Evolutionary conservation across 2,329 filamentous ascomycete species (phyloP).

Genomic region (Tolypocladium sp.): DNA sequence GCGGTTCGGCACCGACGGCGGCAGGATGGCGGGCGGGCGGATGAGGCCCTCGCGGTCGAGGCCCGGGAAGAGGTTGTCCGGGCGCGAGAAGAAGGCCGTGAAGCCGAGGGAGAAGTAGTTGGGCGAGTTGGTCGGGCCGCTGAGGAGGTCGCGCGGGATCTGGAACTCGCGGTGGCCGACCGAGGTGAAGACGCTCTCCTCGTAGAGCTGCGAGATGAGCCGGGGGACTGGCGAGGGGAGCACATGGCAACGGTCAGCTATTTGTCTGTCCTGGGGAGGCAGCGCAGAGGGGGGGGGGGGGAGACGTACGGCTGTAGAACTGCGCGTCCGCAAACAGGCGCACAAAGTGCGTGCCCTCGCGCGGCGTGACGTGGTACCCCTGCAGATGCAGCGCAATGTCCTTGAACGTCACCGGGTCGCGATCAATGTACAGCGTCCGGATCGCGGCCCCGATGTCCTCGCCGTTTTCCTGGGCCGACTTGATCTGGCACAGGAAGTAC

Average conservation of each 20-base stretch:
- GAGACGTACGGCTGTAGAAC: slow-evolving; percentile 72
- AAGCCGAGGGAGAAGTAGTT: slow-evolving; percentile 95
- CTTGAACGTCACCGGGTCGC: slow-evolving; percentile 79
- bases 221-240: slow-evolving; percentile 56
- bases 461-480: slow-evolving; percentile 49
- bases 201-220: slow-evolving; percentile 82
- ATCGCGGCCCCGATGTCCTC: slow-evolving; percentile 42
- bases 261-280: not conserved
- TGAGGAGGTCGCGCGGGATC: slow-evolving; percentile 82
- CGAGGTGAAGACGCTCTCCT: slow-evolving; percentile 84
- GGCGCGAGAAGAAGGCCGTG: slow-evolving; percentile 74
- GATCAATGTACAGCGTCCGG: slow-evolving; percentile 87
- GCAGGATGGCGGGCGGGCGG: slow-evolving; percentile 76
- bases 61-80: slow-evolving; percentile 75
- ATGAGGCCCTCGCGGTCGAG: slow-evolving; percentile 70
- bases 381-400: slow-evolving; percentile 88
- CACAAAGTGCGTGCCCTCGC: slow-evolving; percentile 80
- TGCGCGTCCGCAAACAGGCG: slow-evolving; percentile 90
- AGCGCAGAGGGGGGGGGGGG: not conserved
- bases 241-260: not conserved
- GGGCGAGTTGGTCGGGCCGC: slow-evolving; percentile 76
- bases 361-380: slow-evolving; percentile 78
- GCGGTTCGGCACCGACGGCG: slow-evolving; percentile 71
- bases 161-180: slow-evolving; percentile 84
- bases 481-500: slow-evolving; percentile 80